Evolutionary conservation across 108 stramenopile species (phyloP).

Genomic region (Aurantiochytrium sp.): DNA sequence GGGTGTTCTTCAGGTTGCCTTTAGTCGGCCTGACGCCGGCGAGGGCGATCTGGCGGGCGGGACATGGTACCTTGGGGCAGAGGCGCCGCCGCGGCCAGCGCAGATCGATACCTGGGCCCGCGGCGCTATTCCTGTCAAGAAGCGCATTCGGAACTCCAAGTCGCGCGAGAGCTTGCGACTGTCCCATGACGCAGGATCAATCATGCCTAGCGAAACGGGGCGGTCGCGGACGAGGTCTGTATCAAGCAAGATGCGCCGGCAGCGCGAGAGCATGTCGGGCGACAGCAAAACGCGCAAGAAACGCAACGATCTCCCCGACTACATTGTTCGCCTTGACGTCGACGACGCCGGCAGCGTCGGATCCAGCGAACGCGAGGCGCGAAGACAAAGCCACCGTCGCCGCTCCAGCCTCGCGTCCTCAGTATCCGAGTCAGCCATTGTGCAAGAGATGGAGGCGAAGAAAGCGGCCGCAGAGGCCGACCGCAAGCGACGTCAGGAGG

Average conservation of each 20-base stretch:
- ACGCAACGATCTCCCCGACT: neutral
- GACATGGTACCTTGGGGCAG: neutral
- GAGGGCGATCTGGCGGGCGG: neutral
- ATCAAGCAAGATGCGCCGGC: neutral
- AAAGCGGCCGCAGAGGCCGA: neutral
- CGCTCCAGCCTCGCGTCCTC: neutral
- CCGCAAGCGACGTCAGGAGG: neutral
- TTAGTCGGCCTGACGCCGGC: neutral
- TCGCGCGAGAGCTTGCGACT: neutral
- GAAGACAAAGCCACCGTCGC: neutral
- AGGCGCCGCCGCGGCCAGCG: neutral
- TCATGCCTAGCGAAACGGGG: neutral
- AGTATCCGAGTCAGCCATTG: neutral
- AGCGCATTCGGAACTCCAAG: too few species aligned
- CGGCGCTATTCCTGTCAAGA: neutral
- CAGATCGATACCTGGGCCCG: conserved; percentile 18
- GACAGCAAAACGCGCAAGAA: neutral
- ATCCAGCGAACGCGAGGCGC: neutral
- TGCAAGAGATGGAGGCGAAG: neutral
- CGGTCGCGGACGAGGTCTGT: neutral
- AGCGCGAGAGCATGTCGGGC: neutral
- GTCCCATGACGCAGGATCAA: neutral
- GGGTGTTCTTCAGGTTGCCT: neutral
- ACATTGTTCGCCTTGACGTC: neutral
- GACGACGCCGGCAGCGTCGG: neutral